Base-by-base conservation (phyloP, 2,329 filamentous ascomycete genomes). In the Fusarium tuaranense region DNA sequence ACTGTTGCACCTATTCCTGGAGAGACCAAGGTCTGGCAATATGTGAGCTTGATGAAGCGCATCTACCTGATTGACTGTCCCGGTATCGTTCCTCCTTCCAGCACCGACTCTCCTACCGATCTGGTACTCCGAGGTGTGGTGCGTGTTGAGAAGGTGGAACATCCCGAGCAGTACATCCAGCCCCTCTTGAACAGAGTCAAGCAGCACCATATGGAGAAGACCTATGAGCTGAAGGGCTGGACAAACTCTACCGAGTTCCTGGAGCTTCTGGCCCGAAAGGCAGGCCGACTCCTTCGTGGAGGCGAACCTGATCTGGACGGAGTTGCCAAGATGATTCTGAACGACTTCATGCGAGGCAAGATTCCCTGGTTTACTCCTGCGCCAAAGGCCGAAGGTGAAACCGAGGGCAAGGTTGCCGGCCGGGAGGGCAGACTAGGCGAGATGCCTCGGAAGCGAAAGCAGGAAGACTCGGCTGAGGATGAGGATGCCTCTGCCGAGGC, bases 21-120 rank as follows among this genome's bases (percentile, higher is more conserved):
- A 16, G 95, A 98, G 86, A 98, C 96, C 38, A 98, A 98, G 84
- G 94, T 98, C 34, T 98, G 97, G 96, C 96, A 98, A 82, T 98
- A 98, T 80, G 95, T 98, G 76, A 98, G 95, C 4, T 84, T 98
- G 69, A 98, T 97, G 94, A 97, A 95, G 86, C 89, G 95, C 64
- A 97, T 97, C 48, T 88, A 86, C 83, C 89, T 99, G 65, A 98
- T 99, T 78, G 97, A 99, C 80, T 98, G 96, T 80, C 97, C 97
- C 44, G 97, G 97, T 83, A 95, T 99, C 46, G 97, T 98, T 1
- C 97, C 97, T 5, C 96, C 97, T 0, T 97, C 94, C 74, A 91
- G 91, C 71, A 91, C 91, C 65, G 96, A 98, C 80, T 94, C 92
- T 0, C 94, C 95, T 32, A 91, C 95, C 78, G 95, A 98, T 75